A percentile compares a stretch with the other conserved stretches of the same genome.
Evolutionary conservation across 2,329 filamentous ascomycete genomes (phyloP).

Genomic region (Penicillium carneum): DNA sequence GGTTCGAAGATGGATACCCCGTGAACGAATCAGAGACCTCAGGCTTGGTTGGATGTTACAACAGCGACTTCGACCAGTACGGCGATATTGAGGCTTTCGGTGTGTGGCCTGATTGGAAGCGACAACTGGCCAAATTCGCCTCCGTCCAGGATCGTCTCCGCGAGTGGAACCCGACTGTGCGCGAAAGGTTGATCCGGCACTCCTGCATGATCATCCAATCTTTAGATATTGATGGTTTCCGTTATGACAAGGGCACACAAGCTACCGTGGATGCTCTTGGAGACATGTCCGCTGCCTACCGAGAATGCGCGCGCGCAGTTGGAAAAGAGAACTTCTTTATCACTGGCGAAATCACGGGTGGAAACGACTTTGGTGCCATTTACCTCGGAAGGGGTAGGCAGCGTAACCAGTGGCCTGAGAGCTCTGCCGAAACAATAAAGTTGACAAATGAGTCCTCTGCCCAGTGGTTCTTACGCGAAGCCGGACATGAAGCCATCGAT

Average conservation of each 20-base stretch:
- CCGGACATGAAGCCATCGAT: conserved; percentile 64
- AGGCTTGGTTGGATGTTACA: conserved; percentile 63
- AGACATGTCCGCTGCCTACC: conserved; percentile 64
- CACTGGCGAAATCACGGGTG: conserved; percentile 69
- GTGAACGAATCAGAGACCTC: conserved; percentile 57
- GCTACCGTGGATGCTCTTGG: conserved; percentile 68
- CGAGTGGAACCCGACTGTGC: conserved; percentile 67
- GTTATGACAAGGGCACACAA: conserved; percentile 71
- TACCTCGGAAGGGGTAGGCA: conserved; percentile 68
- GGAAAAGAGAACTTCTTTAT: conserved; percentile 71
- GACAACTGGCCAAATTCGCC: conserved; percentile 70
- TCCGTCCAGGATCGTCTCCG: conserved; percentile 72
- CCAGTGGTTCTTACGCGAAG: conserved; percentile 61
- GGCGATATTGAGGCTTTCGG: conserved; percentile 70
- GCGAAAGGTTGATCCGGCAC: conserved; percentile 66
- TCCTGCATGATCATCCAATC: conserved; percentile 68
- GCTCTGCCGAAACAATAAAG: conserved; percentile 55
- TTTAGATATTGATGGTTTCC: conserved; percentile 70
- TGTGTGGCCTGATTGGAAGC: conserved; percentile 68
- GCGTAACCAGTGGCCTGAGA: conserved; percentile 58
- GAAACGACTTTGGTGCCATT: conserved; percentile 66
- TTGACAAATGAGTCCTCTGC: conserved; percentile 56
- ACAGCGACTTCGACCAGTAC: conserved; percentile 71
- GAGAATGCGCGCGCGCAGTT: conserved; percentile 62
- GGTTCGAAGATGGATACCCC: conserved; percentile 63